Evolutionary conservation across 2,329 filamentous ascomycete genomes (phyloP).

Genomic region (Neofusicoccum ribis): DNA sequence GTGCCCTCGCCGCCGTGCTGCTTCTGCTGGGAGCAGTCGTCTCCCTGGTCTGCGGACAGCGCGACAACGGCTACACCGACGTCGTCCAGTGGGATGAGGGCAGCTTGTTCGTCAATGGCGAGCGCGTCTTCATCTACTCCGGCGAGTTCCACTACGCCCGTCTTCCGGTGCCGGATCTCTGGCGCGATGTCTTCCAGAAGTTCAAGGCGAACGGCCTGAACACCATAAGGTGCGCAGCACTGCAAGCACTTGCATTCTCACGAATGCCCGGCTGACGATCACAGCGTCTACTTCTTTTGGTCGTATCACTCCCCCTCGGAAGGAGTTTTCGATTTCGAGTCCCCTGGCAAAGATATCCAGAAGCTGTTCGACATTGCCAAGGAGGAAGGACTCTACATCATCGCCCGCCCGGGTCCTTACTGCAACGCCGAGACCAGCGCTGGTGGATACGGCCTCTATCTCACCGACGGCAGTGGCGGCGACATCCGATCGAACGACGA

Average conservation of each 20-base stretch:
- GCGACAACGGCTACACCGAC: slow-evolving; percentile 48
- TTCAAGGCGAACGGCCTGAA: slow-evolving; percentile 55
- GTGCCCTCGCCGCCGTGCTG: background rate
- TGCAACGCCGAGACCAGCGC: slow-evolving; percentile 65
- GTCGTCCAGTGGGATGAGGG: slow-evolving; percentile 57
- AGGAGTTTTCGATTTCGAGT: slow-evolving; percentile 52
- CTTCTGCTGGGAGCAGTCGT: background rate
- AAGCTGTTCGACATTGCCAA: slow-evolving; percentile 55
- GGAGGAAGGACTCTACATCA: slow-evolving; percentile 56
- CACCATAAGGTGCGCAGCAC: slow-evolving; percentile 38
- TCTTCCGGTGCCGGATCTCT: slow-evolving; percentile 52
- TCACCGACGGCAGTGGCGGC: slow-evolving; percentile 62
- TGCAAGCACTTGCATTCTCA: background rate
- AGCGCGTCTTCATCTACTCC: slow-evolving; percentile 54
- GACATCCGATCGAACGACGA: slow-evolving; percentile 54
- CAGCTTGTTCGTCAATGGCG: slow-evolving; percentile 53
- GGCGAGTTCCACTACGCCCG: slow-evolving; percentile 58
- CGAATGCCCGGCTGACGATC: background rate
- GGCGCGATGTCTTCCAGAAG: slow-evolving; percentile 54
- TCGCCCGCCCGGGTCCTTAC: slow-evolving; percentile 61
- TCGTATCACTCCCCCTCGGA: slow-evolving; percentile 51
- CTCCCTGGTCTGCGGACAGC: slow-evolving; percentile 26
- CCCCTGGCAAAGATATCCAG: slow-evolving; percentile 55
- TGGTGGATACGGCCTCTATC: slow-evolving; percentile 63
- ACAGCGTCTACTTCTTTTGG: slow-evolving; percentile 48